A percentile compares a stretch with the other conserved stretches of the same genome.
phyloP scores from a whole-genome alignment of 2,329 filamentous ascomycete genomes.

The Coniochaeta hoffmannii region DNA sequence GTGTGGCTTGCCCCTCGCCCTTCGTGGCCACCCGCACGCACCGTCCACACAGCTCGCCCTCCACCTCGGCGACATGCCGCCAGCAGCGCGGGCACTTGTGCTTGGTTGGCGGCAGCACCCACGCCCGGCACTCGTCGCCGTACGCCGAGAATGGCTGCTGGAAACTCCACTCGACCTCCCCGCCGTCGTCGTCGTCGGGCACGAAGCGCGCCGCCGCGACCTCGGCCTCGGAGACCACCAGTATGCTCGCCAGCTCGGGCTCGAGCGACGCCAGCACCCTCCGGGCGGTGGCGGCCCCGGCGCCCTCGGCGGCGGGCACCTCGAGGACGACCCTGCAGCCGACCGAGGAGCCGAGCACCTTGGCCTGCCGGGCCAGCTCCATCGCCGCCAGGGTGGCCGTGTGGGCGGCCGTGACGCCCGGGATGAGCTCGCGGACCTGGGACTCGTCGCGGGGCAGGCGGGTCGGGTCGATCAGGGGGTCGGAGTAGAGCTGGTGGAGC shows the following conservation, averaged over 20 bases:
- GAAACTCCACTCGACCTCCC: slow-evolving; percentile 33
- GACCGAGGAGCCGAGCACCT: slow-evolving; percentile 71
- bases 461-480: slow-evolving; percentile 31
- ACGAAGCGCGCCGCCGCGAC: slow-evolving; percentile 26
- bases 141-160: slow-evolving; percentile 33
- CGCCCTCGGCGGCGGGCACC: slow-evolving; percentile 32
- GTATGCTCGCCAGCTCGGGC: slow-evolving; percentile 54
- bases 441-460: slow-evolving; percentile 30
- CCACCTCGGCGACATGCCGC: slow-evolving; percentile 66
- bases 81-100: slow-evolving; percentile 85
- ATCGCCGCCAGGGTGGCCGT: slow-evolving; percentile 66
- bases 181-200: too few relatives aligned
- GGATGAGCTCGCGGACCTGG: slow-evolving; percentile 33
- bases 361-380: slow-evolving; percentile 64
- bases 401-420: slow-evolving; percentile 47
- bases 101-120: slow-evolving; percentile 39
- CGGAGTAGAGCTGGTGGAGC: slow-evolving; percentile 37
- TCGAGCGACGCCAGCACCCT: slow-evolving; percentile 25
- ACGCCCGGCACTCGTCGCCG: slow-evolving; percentile 28
- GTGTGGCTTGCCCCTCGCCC: too few relatives aligned
- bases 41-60: slow-evolving; percentile 61
- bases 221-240: slow-evolving; percentile 61
- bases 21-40: slow-evolving; percentile 59
- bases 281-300: not conserved
- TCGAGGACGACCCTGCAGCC: slow-evolving; percentile 63